These are phyloP conservation scores for Alternaria sp. DNA, from an alignment of 2,329 filamentous ascomycete genomes.

Conservation along the genomic window DNA sequence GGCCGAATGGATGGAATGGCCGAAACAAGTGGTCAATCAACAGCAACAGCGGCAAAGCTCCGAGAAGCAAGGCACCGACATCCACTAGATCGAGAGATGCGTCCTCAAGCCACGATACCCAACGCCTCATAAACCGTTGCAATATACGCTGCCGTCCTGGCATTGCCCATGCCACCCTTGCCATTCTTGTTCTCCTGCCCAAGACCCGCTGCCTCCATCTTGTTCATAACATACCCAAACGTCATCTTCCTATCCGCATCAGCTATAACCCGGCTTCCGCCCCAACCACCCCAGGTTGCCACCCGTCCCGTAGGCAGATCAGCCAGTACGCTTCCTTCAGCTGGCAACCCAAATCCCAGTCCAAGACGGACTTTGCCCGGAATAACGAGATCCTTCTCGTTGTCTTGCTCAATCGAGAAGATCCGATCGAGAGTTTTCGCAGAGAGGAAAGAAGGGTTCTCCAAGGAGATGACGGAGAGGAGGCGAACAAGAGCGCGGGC, in stretches of 20 bases:
- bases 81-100: neutral
- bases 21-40: conserved; percentile 3
- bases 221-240: conserved; percentile 28
- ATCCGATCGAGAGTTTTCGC: conserved; percentile 17
- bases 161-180: conserved; percentile 11
- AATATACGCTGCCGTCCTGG: conserved; percentile 11
- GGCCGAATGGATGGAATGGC: conserved; percentile 18
- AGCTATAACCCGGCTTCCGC: conserved; percentile 18
- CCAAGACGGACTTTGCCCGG: conserved; percentile 2
- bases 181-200: neutral
- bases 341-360: conserved; percentile 16
- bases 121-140: conserved; percentile 18
- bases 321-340: neutral
- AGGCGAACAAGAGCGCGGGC: conserved; percentile 17
- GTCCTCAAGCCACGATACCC: neutral
- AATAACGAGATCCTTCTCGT: conserved; percentile 14
- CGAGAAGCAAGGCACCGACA: neutral
- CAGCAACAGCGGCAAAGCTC: neutral
- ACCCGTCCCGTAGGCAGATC: conserved; percentile 19
- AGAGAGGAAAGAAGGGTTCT: conserved; percentile 8
- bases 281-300: conserved; percentile 27
- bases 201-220: conserved; percentile 15
- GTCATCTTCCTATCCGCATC: conserved; percentile 22
- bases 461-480: conserved; percentile 12
- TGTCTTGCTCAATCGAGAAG: conserved; percentile 13